Evolutionary conservation across 805 yeast species (phyloP).

Genomic region (Sugiyamaella mastotermitis): DNA sequence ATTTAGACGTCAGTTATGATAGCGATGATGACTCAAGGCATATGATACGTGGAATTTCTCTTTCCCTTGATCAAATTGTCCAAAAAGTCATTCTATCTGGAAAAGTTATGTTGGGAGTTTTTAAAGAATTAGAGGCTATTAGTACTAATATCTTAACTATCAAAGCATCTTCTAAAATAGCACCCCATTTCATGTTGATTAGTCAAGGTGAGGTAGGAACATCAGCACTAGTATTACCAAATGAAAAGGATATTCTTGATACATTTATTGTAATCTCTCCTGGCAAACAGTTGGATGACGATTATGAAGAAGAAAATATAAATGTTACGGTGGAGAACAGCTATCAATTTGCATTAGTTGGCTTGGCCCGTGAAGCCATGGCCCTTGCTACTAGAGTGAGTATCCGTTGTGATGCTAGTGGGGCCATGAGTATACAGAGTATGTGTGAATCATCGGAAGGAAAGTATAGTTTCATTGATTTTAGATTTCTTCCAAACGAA

Average conservation of each 20-base stretch:
- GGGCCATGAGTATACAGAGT: slow-evolving; percentile 42
- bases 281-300: slow-evolving; percentile 17
- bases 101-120: slow-evolving; percentile 44
- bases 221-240: slow-evolving; percentile 62
- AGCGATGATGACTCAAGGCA: slow-evolving; percentile 29
- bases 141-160: slow-evolving; percentile 43
- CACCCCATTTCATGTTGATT: slow-evolving; percentile 46
- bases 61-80: slow-evolving; percentile 39
- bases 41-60: slow-evolving; percentile 29
- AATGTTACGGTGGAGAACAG: slow-evolving; percentile 23
- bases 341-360: slow-evolving; percentile 45
- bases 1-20: slow-evolving; percentile 17
- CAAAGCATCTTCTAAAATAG: slow-evolving; percentile 27
- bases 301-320: slow-evolving; percentile 20
- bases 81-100: slow-evolving; percentile 52
- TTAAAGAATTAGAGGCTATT: slow-evolving; percentile 52
- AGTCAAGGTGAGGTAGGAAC: slow-evolving; percentile 71
- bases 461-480: slow-evolving; percentile 26
- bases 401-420: slow-evolving; percentile 48
- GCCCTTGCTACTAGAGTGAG: slow-evolving; percentile 47
- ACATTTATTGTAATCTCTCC: slow-evolving; percentile 40
- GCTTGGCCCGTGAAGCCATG: slow-evolving; percentile 44
- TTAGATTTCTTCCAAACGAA: slow-evolving; percentile 21
- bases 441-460: slow-evolving; percentile 32
- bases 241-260: slow-evolving; percentile 55